Percentiles rank a stretch among this genome's conserved stretches.
These are phyloP conservation scores for Ceratobasidium sp. DNA, from an alignment of 1,284 basidiomycete genomes.

Conservation along the genomic window DNA sequence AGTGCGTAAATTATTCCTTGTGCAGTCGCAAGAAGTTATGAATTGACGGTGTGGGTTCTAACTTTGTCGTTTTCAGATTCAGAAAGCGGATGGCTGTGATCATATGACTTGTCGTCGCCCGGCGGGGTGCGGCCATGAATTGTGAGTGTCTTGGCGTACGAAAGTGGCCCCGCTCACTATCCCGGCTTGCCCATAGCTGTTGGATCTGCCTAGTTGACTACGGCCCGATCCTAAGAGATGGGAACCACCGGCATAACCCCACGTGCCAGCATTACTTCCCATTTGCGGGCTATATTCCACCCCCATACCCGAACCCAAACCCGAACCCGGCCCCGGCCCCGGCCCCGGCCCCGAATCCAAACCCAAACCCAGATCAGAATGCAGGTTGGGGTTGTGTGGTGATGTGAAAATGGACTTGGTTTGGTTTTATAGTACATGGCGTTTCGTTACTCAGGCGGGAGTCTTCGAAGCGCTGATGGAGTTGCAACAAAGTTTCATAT, in stretches of 20 bases:
- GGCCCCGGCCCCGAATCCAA: too few species aligned
- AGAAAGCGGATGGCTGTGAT: conserved; percentile 42
- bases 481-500: too few species aligned
- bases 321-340: background rate
- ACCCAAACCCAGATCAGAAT: background rate
- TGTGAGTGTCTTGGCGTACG: conserved; percentile 14
- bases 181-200: background rate
- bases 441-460: too few species aligned
- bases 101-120: conserved; percentile 45
- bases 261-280: conserved; percentile 18
- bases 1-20: background rate
- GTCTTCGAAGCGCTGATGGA: too few species aligned
- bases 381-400: conserved; percentile 9
- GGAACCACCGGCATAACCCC: conserved; percentile 23
- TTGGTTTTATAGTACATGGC: background rate
- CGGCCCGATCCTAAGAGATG: background rate
- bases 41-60: background rate
- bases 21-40: background rate
- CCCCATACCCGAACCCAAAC: background rate
- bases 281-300: background rate
- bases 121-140: conserved; percentile 38
- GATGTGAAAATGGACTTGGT: background rate
- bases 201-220: conserved; percentile 27
- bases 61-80: conserved; percentile 27
- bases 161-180: background rate